These are phyloP conservation scores for Bipolaris bicolor DNA, from an alignment of 2,329 filamentous ascomycete genomes.

Conservation along the genomic window DNA sequence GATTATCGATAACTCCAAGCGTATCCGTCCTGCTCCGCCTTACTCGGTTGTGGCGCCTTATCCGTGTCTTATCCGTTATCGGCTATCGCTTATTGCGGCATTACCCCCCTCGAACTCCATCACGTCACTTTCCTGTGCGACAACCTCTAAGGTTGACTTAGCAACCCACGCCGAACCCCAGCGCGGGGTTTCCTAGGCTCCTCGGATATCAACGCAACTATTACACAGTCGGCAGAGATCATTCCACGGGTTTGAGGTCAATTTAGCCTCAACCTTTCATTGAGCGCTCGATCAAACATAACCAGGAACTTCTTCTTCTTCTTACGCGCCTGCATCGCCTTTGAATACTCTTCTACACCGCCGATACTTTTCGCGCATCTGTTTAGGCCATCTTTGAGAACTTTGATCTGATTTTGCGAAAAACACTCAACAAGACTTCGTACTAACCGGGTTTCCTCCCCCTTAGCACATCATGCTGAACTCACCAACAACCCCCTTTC, in stretches of 20 bases:
- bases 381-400: background rate
- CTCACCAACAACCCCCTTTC: slow-evolving; percentile 50
- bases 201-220: background rate
- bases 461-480: slow-evolving; percentile 12
- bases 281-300: background rate
- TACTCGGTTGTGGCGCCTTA: slow-evolving; percentile 30
- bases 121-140: slow-evolving; percentile 31
- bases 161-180: background rate
- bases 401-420: background rate
- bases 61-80: slow-evolving; percentile 7
- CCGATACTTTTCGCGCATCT: background rate
- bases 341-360: background rate
- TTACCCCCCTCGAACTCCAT: slow-evolving; percentile 11
- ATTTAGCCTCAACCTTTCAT: too few species aligned
- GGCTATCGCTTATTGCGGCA: slow-evolving; percentile 31
- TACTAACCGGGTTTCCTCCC: background rate
- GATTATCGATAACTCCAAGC: slow-evolving; percentile 3
- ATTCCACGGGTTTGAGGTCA: background rate
- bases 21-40: slow-evolving; percentile 11
- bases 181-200: background rate
- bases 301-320: too few species aligned
- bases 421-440: background rate
- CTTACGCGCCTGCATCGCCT: too few species aligned
- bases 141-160: background rate
- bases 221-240: background rate